Conservation (phyloP, 257 asterid genomes). For the Thymus quinquecostatus region DNA sequence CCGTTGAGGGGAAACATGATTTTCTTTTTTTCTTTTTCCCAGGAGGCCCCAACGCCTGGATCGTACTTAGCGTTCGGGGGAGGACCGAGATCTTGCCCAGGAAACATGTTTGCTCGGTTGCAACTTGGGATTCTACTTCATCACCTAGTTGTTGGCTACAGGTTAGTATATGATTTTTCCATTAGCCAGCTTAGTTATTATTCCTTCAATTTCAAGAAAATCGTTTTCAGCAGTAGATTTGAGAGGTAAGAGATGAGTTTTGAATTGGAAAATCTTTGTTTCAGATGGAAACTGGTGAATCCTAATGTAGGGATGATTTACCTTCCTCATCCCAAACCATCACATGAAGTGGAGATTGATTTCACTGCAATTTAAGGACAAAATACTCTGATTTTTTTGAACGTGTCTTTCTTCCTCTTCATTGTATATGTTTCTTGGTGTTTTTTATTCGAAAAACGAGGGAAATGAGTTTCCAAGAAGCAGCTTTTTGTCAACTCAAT, state of each 20-base stretch:
- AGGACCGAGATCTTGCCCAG: conserved; percentile 61
- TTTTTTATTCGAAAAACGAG: no score
- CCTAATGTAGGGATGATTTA: conserved; percentile 43
- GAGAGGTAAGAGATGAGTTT: background rate
- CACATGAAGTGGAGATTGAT: conserved; percentile 53
- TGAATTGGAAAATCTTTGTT: background rate
- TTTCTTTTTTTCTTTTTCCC: background rate
- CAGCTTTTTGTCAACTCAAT: no score
- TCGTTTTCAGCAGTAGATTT: background rate
- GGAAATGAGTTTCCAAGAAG: no score
- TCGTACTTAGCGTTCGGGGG: conserved; percentile 60
- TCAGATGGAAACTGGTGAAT: conserved; percentile 55
- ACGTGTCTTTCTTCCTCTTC: background rate
- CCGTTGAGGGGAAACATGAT: background rate
- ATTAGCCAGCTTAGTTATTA: no score
- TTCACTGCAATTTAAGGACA: conserved; percentile 36
- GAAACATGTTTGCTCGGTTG: conserved; percentile 66
- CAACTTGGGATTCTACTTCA: conserved; percentile 54
- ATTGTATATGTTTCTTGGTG: no score
- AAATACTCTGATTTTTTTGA: background rate
- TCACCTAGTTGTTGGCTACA: conserved; percentile 57
- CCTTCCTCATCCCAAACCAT: conserved; percentile 51
- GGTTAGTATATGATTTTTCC: conserved; percentile 27
- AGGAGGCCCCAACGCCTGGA: conserved; percentile 53
- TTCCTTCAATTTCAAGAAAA: background rate